Percentiles rank a stretch among this genome's conserved stretches.
phyloP scores from a whole-genome alignment of 2,329 filamentous ascomycete species.

The Sclerotinia nivalis region DNA sequence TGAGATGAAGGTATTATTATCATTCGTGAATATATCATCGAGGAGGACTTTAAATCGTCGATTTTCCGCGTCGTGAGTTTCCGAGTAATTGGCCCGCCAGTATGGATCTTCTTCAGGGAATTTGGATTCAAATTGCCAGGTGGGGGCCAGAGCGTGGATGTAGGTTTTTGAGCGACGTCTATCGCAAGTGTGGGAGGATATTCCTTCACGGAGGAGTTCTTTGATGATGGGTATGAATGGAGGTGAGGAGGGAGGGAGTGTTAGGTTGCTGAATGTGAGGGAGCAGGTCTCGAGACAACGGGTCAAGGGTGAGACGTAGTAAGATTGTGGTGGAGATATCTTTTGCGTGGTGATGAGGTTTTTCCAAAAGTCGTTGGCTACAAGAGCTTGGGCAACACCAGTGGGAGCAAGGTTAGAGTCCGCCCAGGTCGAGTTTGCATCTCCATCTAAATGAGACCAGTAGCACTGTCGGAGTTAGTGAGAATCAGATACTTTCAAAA shows the following conservation, averaged over 20 bases:
- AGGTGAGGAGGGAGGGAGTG: conserved; percentile 52
- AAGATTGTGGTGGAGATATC: conserved; percentile 62
- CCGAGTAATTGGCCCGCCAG: conserved; percentile 49
- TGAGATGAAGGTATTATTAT: conserved; percentile 57
- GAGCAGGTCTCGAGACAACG: conserved; percentile 64
- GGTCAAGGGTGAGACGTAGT: conserved; percentile 64
- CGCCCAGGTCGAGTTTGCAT: conserved; percentile 61
- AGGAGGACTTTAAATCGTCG: conserved; percentile 51
- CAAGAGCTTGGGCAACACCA: conserved; percentile 58
- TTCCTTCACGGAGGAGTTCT: conserved; percentile 64
- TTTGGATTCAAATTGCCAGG: conserved; percentile 58
- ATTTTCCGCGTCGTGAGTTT: conserved; percentile 51
- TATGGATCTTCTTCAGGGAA: conserved; percentile 59
- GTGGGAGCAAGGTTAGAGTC: conserved; percentile 62
- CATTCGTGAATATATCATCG: conserved; percentile 57
- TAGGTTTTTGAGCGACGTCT: conserved; percentile 55
- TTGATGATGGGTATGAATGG: conserved; percentile 63
- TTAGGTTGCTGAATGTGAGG: conserved; percentile 58
- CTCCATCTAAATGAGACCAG: conserved; percentile 65
- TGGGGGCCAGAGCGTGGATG: conserved; percentile 50
- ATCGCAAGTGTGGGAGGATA: conserved; percentile 71
- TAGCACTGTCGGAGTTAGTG: conserved; percentile 51
- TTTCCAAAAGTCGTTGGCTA: conserved; percentile 62
- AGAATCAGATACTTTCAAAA: not conserved
- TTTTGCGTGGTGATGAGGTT: conserved; percentile 52